phyloP scores from a whole-genome alignment of 768 basidiomycete species.

The Boletellus ananiceps region DNA sequence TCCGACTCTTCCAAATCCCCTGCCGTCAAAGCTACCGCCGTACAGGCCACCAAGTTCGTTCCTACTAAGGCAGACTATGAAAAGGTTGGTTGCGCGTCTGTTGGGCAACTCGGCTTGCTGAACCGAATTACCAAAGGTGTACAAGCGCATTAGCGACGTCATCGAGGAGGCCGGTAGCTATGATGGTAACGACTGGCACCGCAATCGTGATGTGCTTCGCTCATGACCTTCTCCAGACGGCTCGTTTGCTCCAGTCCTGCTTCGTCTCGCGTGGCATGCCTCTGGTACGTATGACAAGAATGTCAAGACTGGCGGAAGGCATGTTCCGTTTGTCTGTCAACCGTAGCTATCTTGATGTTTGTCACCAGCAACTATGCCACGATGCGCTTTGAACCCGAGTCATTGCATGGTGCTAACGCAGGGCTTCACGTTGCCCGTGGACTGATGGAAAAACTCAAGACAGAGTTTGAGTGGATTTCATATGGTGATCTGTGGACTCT shows the following conservation, averaged over 20 bases:
- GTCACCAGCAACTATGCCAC: slow-evolving; percentile 87
- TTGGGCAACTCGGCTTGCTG: neutral
- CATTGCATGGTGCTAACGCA: slow-evolving; percentile 78
- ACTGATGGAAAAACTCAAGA: slow-evolving; percentile 82
- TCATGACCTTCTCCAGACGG: slow-evolving; percentile 51
- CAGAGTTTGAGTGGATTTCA: slow-evolving; percentile 87
- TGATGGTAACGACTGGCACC: slow-evolving; percentile 55
- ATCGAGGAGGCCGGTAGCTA: slow-evolving; percentile 69
- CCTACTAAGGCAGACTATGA: slow-evolving; percentile 85
- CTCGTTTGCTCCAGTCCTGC: slow-evolving; percentile 80
- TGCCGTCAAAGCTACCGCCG: slow-evolving; percentile 53
- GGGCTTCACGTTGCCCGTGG: slow-evolving; percentile 78
- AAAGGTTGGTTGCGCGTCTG: slow-evolving; percentile 47
- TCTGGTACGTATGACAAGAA: slow-evolving; percentile 90
- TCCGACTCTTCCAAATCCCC: slow-evolving; percentile 46
- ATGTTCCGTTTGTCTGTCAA: slow-evolving; percentile 9
- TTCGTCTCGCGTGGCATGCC: slow-evolving; percentile 93
- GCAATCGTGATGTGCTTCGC: neutral
- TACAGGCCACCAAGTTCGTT: slow-evolving; percentile 65
- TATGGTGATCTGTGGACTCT: slow-evolving; percentile 98
- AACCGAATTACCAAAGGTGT: slow-evolving; percentile 51
- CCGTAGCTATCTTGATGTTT: slow-evolving; percentile 1
- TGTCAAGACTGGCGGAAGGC: slow-evolving; percentile 76
- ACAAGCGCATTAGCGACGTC: slow-evolving; percentile 79
- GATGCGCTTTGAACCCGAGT: slow-evolving; percentile 94